phyloP scores from a whole-genome alignment of 345 rosid species.

The Populus tremula region DNA sequence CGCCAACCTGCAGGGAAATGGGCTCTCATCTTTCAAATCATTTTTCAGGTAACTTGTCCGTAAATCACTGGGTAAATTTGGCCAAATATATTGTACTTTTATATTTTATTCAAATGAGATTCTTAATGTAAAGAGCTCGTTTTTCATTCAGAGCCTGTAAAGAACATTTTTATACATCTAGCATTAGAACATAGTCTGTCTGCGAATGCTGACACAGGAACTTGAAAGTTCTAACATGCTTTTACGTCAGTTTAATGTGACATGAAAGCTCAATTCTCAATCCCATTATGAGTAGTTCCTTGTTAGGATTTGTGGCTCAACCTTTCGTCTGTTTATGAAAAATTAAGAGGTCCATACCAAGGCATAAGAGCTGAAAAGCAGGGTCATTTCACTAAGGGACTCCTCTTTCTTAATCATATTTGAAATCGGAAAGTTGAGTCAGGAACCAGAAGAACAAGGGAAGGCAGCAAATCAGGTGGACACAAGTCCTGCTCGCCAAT shows the following conservation, averaged over 20 bases:
- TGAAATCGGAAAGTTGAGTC: neutral
- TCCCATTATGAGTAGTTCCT: neutral
- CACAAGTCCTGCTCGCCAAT: neutral
- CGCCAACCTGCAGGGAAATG: conserved; percentile 56
- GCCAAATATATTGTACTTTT: neutral
- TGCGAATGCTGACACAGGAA: neutral
- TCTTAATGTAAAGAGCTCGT: neutral
- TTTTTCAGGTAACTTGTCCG: conserved; percentile 68
- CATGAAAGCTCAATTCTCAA: neutral
- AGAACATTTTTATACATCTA: neutral
- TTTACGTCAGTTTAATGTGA: neutral
- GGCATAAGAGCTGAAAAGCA: neutral
- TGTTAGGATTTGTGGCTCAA: neutral
- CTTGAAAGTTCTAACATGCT: neutral
- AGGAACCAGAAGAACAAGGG: neutral
- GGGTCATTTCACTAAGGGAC: neutral
- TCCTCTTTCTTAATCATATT: neutral
- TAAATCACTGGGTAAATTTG: neutral
- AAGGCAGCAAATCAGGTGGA: neutral
- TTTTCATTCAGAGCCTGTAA: neutral
- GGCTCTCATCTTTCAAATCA: conserved; percentile 68
- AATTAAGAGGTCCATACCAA: neutral
- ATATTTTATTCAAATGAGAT: neutral
- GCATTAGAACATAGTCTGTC: neutral
- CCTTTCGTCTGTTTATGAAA: neutral